A percentile compares a stretch with the other conserved stretches of the same genome.
phyloP scores from a whole-genome alignment of 148 eudicot genomes.

The Rhododendron ferrugineum region DNA sequence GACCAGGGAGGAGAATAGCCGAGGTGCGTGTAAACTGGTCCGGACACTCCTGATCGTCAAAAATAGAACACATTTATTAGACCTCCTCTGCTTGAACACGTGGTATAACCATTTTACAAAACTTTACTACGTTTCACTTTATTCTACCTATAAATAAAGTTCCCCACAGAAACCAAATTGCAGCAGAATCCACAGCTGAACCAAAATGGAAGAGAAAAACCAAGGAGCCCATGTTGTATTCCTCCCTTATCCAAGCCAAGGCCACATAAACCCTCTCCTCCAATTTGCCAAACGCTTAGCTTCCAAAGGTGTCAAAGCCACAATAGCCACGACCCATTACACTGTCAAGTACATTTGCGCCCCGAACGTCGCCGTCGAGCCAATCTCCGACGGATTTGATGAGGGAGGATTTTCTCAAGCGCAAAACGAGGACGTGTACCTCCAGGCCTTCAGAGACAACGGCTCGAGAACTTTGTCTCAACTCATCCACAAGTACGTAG shows the following conservation, averaged over 20 bases:
- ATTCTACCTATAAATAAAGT: background rate
- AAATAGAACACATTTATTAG: too few species aligned
- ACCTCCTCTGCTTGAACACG: too few species aligned
- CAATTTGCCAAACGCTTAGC: conserved; percentile 50
- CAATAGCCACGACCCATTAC: conserved; percentile 48
- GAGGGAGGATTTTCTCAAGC: conserved; percentile 19
- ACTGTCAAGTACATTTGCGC: conserved; percentile 24
- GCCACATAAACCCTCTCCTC: conserved; percentile 44
- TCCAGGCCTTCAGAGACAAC: conserved; percentile 31
- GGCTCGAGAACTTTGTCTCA: conserved; percentile 15
- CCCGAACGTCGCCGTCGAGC: conserved; percentile 32
- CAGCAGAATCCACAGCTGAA: background rate
- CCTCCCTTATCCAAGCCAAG: conserved; percentile 62
- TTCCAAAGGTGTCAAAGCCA: conserved; percentile 47
- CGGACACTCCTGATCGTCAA: too few species aligned
- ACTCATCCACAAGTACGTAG: conserved; percentile 22
- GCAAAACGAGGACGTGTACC: conserved; percentile 22
- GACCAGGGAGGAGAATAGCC: too few species aligned
- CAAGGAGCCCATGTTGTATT: conserved; percentile 38
- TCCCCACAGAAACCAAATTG: background rate
- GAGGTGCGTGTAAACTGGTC: too few species aligned
- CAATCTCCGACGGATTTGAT: conserved; percentile 60
- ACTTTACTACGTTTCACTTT: background rate
- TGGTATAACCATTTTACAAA: background rate
- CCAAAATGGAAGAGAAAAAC: background rate